A percentile compares a stretch with the other conserved stretches of the same genome.
These are phyloP conservation scores for Saccharomyces hybrid DNA, from an alignment of 1,139 yeast genomes.

Conservation along the genomic window DNA sequence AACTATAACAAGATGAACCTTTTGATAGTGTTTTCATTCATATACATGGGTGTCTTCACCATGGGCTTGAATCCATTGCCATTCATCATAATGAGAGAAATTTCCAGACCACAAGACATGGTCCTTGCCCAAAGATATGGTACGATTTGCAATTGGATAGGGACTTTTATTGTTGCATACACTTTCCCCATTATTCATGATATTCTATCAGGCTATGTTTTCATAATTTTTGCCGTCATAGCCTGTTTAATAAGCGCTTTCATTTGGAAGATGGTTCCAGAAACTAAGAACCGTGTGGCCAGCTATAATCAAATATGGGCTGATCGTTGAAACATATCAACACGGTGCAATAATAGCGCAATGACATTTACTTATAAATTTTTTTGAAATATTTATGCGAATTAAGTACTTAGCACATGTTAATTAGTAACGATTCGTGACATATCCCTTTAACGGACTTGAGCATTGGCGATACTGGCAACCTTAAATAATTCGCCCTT, in stretches of 20 bases:
- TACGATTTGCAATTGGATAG: constrained; percentile 82
- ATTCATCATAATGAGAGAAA: constrained; percentile 75
- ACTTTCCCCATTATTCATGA: constrained; percentile 66
- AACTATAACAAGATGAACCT: constrained; percentile 41
- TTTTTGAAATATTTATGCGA: background rate
- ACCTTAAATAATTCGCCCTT: constrained; percentile 69
- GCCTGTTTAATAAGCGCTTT: constrained; percentile 45
- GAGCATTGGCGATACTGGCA: constrained; percentile 57
- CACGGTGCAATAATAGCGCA: background rate
- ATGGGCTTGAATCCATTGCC: constrained; percentile 93
- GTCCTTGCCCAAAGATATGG: constrained; percentile 91
- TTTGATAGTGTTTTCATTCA: constrained; percentile 59
- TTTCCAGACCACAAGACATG: constrained; percentile 70
- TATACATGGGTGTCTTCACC: constrained; percentile 78
- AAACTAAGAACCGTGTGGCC: constrained; percentile 55
- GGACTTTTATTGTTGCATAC: constrained; percentile 76
- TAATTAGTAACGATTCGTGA: background rate
- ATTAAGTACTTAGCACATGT: background rate
- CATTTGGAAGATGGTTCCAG: constrained; percentile 52
- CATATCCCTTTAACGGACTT: constrained; percentile 49
- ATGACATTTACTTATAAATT: background rate
- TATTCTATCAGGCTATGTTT: constrained; percentile 67
- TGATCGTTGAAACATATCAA: constrained; percentile 5
- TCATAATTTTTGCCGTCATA: constrained; percentile 58
- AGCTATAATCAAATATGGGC: constrained; percentile 23